phyloP scores from a whole-genome alignment of 2,329 filamentous ascomycete species.

The Fusarium succisae region DNA sequence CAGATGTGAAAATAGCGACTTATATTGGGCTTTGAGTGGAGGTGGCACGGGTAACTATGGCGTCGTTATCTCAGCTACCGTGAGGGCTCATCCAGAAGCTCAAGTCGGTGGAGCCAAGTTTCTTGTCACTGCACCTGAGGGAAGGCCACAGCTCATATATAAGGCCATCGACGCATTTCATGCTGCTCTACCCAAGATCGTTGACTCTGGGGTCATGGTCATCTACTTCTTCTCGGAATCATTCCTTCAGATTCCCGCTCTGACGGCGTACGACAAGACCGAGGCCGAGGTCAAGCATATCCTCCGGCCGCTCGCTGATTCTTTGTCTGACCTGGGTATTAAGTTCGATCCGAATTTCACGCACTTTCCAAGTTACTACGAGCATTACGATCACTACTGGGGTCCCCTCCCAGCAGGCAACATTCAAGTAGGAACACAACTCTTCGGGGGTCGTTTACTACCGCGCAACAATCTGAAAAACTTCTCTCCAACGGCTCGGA shows the following conservation, averaged over 20 bases:
- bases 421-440: constrained; percentile 44
- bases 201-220: constrained; percentile 58
- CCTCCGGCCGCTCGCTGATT: constrained; percentile 47
- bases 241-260: constrained; percentile 35
- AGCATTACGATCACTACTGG: constrained; percentile 55
- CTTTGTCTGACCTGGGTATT: constrained; percentile 18
- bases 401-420: constrained; percentile 52
- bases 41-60: constrained; percentile 68
- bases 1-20: constrained; percentile 58
- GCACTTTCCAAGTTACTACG: constrained; percentile 44
- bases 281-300: constrained; percentile 48
- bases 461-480: constrained; percentile 46
- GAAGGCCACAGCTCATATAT: constrained; percentile 13
- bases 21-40: constrained; percentile 71
- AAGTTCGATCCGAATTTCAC: constrained; percentile 18
- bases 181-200: constrained; percentile 45
- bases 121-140: constrained; percentile 7
- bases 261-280: constrained; percentile 58
- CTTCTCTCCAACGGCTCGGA: constrained; percentile 21
- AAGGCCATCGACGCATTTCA: constrained; percentile 38
- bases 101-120: constrained; percentile 46
- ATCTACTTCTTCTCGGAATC: constrained; percentile 47
- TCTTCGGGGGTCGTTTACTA: constrained; percentile 55
- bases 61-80: constrained; percentile 64
- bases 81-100: constrained; percentile 58